A percentile compares a stretch with the other conserved stretches of the same genome.
Evolutionary conservation across 331 rosid genomes (phyloP).

Genomic region (Cydonia oblonga): DNA sequence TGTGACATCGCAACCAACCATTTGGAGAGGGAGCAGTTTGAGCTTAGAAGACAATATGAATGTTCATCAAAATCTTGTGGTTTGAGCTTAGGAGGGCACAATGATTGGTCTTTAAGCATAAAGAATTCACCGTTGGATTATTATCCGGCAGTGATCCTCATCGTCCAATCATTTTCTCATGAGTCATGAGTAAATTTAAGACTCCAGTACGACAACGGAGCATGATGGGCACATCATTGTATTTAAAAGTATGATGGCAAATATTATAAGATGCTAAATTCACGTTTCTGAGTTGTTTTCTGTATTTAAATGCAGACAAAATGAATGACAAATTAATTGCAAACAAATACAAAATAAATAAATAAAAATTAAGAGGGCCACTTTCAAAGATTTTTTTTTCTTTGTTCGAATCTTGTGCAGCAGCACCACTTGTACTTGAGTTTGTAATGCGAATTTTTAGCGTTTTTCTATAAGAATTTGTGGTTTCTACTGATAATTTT

Average conservation of each 20-base stretch:
- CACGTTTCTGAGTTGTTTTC: too few species aligned
- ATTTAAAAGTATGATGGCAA: not conserved
- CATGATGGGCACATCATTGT: not conserved
- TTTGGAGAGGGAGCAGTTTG: constrained; percentile 8
- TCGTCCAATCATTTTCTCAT: constrained; percentile 3
- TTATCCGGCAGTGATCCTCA: not conserved
- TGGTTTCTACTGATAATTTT: not conserved
- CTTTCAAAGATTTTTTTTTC: not conserved
- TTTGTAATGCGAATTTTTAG: not conserved
- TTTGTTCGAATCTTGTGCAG: not conserved
- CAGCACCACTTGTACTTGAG: not conserved
- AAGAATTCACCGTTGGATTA: not conserved
- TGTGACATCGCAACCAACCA: constrained; percentile 14
- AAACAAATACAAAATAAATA: too few species aligned
- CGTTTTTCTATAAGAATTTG: not conserved
- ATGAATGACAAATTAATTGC: too few species aligned
- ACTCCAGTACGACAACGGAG: too few species aligned
- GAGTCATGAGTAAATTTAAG: too few species aligned
- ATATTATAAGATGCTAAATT: not conserved
- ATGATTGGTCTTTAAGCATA: not conserved
- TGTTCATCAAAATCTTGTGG: not conserved
- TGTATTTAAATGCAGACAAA: not conserved
- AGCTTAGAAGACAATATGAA: constrained; percentile 16
- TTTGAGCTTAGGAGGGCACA: too few species aligned
- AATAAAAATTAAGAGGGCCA: not conserved